Base-by-base conservation (phyloP, 2,329 filamentous ascomycete species). In the Didymella pinodella region DNA sequence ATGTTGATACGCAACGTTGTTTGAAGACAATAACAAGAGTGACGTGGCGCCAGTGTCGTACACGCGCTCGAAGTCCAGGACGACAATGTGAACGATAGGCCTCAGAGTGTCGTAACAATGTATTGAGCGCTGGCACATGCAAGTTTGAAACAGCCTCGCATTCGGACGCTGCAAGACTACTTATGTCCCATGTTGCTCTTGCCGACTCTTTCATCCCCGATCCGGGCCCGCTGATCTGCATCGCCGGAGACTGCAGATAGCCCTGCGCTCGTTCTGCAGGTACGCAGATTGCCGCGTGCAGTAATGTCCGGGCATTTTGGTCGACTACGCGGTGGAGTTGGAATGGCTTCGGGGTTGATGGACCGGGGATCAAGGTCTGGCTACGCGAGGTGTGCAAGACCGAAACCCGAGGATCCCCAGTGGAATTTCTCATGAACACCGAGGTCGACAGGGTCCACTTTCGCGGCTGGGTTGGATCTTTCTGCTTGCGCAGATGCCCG, bases 331-430 rank as follows among this genome's bases (percentile, higher is more conserved):
- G 29, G 36, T 52, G 55, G 49, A 40, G 50, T 59, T 47, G 56
- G 56, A 47, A 46, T 59, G 47, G 51, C 57, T 55, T 59, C 57
- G 57, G 57, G 14, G 57, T 54, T 48, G 31, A n/a, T n/a, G 40
- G 20, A 20, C 29, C 57, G 57, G 57, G 46, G 34, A 59, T 29
- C 36, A 55, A 52, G 18, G 46, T 54, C 40, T 59, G 46, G 55
- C 48, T 53, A 45, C 34, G 49, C 49, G 55, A 58, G 22, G 32
- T 31, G 38, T 46, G 43, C 56, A 55, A 47, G 57, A 51, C 50
- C 57, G 57, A 59, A 59, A 59, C 51, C 57, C 57, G 57, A 48
- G 47, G 47, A 40, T 8, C 36, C 47, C 46, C 25, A 18, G 40
- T 7, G 14, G 28, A n/a, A 46, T 29, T 10, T 29, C 7, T 36